These are phyloP conservation scores for Fusarium stilboides DNA, from an alignment of 2,329 filamentous ascomycete genomes.

Conservation along the genomic window DNA sequence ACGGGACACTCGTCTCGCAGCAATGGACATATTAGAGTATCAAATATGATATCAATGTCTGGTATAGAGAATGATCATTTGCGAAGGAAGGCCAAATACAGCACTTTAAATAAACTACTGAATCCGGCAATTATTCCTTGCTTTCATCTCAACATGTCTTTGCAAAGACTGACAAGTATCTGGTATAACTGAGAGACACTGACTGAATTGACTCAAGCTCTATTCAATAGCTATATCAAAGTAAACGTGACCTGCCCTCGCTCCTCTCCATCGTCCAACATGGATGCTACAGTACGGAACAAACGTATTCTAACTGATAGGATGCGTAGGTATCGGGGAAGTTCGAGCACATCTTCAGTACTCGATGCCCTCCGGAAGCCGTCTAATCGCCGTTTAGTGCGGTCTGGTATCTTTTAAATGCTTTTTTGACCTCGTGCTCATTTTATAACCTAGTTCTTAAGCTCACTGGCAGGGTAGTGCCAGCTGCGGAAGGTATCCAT, in stretches of 20 bases:
- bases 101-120: not conserved
- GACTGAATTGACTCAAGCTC: slow-evolving; percentile 34
- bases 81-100: not conserved
- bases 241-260: slow-evolving; percentile 22
- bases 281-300: slow-evolving; percentile 20
- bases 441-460: slow-evolving; percentile 19
- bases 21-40: not conserved
- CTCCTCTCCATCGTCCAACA: slow-evolving; percentile 17
- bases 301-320: slow-evolving; percentile 10
- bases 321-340: slow-evolving; percentile 23
- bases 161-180: not conserved
- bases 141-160: not conserved
- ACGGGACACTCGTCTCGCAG: slow-evolving; percentile 3
- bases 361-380: slow-evolving; percentile 22
- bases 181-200: slow-evolving; percentile 9
- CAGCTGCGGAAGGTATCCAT: slow-evolving; percentile 91
- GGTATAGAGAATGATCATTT: not conserved
- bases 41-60: not conserved
- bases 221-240: slow-evolving; percentile 38
- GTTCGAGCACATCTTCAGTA: slow-evolving; percentile 23
- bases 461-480: slow-evolving; percentile 49
- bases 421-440: slow-evolving; percentile 12
- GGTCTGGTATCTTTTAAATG: slow-evolving; percentile 40
- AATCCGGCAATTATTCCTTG: not conserved
- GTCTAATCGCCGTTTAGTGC: slow-evolving; percentile 26